phyloP scores from a whole-genome alignment of 306 rosid species.

The Ziziphus jujuba region DNA sequence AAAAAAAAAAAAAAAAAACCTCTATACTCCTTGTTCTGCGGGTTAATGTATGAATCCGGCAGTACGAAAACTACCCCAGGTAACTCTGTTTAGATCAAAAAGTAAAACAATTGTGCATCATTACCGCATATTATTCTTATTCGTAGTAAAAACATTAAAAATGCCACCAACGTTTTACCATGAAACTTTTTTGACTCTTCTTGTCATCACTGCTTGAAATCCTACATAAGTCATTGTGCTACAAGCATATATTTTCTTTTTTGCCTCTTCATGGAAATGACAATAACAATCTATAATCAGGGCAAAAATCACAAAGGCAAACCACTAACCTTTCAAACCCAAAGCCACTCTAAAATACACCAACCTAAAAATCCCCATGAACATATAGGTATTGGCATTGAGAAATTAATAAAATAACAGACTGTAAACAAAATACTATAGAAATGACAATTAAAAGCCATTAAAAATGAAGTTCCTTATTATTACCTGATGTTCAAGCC shows the following conservation, averaged over 20 bases:
- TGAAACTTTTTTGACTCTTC: slow-evolving; percentile 79
- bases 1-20: slow-evolving; percentile 46
- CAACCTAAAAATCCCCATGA: not conserved
- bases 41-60: slow-evolving; percentile 84
- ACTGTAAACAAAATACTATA: not conserved
- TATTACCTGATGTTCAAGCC: slow-evolving; percentile 83
- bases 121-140: slow-evolving; percentile 6
- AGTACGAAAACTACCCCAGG: slow-evolving; percentile 78
- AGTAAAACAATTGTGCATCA: slow-evolving; percentile 3
- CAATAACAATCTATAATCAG: not conserved
- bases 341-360: not conserved
- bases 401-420: not conserved
- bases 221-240: slow-evolving; percentile 83
- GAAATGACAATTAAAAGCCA: not conserved
- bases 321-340: not conserved
- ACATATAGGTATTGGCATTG: not conserved
- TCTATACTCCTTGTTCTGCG: slow-evolving; percentile 81
- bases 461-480: slow-evolving; percentile 2
- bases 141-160: not conserved
- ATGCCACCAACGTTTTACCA: slow-evolving; percentile 36
- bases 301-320: not conserved
- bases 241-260: slow-evolving; percentile 80
- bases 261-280: slow-evolving; percentile 61
- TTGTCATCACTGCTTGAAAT: slow-evolving; percentile 75
- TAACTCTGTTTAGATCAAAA: slow-evolving; percentile 41